Conservation (phyloP, 1,284 basidiomycete genomes). For the Cystobasidium pallidum region DNA sequence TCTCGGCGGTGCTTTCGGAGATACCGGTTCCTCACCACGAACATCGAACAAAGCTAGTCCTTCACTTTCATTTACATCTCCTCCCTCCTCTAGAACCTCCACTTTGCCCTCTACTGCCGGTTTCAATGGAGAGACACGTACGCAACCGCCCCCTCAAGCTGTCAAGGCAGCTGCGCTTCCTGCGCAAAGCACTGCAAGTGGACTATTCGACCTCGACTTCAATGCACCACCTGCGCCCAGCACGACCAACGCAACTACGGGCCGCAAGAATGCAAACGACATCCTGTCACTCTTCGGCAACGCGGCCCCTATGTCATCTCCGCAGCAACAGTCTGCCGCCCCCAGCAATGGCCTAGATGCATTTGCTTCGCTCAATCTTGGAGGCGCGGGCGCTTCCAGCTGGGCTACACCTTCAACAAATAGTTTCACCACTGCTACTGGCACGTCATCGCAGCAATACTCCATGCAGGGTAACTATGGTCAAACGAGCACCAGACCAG, state of each 20-base stretch:
- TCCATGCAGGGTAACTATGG: neutral
- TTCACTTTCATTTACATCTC: slow-evolving; percentile 51
- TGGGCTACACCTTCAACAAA: slow-evolving; percentile 1
- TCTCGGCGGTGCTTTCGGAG: slow-evolving; percentile 21
- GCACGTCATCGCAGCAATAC: slow-evolving; percentile 1
- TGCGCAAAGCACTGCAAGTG: slow-evolving; percentile 60
- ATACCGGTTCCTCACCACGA: slow-evolving; percentile 6
- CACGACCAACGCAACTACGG: slow-evolving; percentile 47
- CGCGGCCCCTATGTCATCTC: slow-evolving; percentile 8
- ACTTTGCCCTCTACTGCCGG: slow-evolving; percentile 38
- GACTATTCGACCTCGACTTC: slow-evolving; percentile 85
- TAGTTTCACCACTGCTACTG: neutral
- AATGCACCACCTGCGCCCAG: slow-evolving; percentile 62
- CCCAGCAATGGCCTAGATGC: slow-evolving; percentile 21
- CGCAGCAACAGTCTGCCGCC: neutral
- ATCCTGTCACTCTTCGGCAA: slow-evolving; percentile 75
- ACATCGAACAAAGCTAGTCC: slow-evolving; percentile 45
- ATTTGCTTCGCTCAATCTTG: slow-evolving; percentile 39
- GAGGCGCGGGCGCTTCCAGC: slow-evolving; percentile 23
- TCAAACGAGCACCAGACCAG: slow-evolving; percentile 6
- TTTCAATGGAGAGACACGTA: slow-evolving; percentile 38
- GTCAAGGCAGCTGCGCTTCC: slow-evolving; percentile 51
- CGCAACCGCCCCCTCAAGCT: slow-evolving; percentile 44
- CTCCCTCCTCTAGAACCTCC: slow-evolving; percentile 53
- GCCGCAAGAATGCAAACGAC: slow-evolving; percentile 78